Conservation (phyloP, 192 early-diverging fungal genomes). For the Funneliformis mosseae region DNA sequence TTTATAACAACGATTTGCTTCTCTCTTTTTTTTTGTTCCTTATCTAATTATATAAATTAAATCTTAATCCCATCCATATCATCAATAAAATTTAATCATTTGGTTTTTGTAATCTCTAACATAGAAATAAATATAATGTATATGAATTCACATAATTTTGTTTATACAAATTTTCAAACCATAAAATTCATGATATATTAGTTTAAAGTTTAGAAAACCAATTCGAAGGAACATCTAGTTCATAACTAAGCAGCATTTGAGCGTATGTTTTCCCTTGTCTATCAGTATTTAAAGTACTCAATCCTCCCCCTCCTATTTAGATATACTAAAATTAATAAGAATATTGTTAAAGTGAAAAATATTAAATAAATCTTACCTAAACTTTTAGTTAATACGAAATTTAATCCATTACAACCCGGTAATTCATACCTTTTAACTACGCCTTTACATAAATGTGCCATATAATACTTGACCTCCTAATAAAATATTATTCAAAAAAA, state of each 20-base stretch:
- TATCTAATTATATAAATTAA: no score
- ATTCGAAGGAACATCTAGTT: conserved; percentile 54
- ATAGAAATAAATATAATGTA: no score
- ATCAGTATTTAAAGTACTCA: conserved; percentile 62
- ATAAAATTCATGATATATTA: background rate
- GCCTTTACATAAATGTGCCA: conserved; percentile 63
- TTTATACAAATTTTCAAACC: no score
- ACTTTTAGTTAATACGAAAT: conserved; percentile 66
- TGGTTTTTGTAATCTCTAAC: no score
- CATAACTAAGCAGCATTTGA: conserved; percentile 58
- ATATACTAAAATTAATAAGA: background rate
- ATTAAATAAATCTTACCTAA: conserved; percentile 43
- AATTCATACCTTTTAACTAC: conserved; percentile 63
- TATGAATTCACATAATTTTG: no score
- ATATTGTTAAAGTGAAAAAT: background rate
- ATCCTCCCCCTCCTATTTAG: conserved; percentile 57
- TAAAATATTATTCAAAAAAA: background rate
- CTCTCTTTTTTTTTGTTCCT: no score
- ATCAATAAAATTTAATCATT: no score
- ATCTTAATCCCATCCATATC: no score
- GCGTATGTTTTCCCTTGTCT: conserved; percentile 70
- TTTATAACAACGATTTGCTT: no score
- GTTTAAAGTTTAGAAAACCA: conserved; percentile 41
- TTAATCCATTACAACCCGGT: conserved; percentile 56
- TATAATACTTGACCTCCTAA: conserved; percentile 50